Percentiles rank a stretch among this genome's conserved stretches.
Evolutionary conservation across 2,329 filamentous ascomycete species (phyloP).

Genomic region (Trichoderma citrinoviride): DNA sequence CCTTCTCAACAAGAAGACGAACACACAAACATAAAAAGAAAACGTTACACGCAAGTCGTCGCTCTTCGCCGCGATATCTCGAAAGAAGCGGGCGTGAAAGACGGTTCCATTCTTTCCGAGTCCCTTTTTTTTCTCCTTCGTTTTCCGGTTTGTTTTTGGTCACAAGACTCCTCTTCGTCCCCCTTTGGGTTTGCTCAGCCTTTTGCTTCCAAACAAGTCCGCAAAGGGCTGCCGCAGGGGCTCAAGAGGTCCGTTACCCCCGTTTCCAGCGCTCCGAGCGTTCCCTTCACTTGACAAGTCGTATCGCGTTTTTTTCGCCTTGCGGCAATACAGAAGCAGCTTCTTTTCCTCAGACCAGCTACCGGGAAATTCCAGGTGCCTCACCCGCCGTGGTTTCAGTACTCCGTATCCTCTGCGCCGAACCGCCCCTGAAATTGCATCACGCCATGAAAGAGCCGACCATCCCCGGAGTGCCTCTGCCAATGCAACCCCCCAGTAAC

Average conservation of each 20-base stretch:
- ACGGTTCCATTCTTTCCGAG: background rate
- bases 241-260: slow-evolving; percentile 4
- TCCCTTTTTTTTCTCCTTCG: slow-evolving; percentile 6
- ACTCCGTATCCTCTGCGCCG: slow-evolving; percentile 24
- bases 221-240: background rate
- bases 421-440: slow-evolving; percentile 23
- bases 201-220: background rate
- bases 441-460: slow-evolving; percentile 24
- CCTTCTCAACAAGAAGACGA: background rate
- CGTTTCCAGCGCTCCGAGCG: slow-evolving; percentile 17
- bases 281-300: slow-evolving; percentile 19
- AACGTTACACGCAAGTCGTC: slow-evolving; percentile 18
- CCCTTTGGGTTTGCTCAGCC: background rate
- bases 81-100: background rate
- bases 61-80: slow-evolving; percentile 13
- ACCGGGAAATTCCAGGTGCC: slow-evolving; percentile 20
- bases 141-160: background rate
- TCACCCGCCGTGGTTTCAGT: slow-evolving; percentile 22
- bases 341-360: slow-evolving; percentile 22
- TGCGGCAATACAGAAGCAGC: slow-evolving; percentile 22
- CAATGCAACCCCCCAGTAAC: slow-evolving; percentile 20
- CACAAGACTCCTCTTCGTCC: background rate
- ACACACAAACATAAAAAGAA: background rate
- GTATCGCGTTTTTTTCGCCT: slow-evolving; percentile 21
- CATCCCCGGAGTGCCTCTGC: slow-evolving; percentile 19